Base-by-base conservation (phyloP, 1,139 yeast species). In the Trichomonascaceae sp. region DNA sequence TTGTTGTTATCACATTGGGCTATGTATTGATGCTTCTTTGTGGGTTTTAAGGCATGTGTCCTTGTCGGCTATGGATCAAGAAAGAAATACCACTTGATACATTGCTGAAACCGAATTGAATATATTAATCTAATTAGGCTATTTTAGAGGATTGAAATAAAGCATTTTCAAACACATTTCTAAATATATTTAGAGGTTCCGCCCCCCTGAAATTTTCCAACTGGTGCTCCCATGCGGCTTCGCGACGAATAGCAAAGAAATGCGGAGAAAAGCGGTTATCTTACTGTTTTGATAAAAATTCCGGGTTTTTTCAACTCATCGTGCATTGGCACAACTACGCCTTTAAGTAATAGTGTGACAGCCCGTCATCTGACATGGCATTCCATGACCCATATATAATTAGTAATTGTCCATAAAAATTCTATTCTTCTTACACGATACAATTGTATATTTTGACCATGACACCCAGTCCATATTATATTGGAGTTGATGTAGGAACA, bases 401-500 rank as follows among this genome's bases (percentile, higher is more conserved):
- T 18, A 10, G 45, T 17, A 18, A 6, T 2, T 6, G 15, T 5
- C 43, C 6, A 3, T 15, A 19, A 36, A 9, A 19, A 12, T 32
- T 5, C 19, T 18, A 19, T 19, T 10, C 13, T 27, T 36, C 13
- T 38, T 47, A 1, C 43, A 32, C 30, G 15, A 20, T 7, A 13
- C 30, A 45, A 45, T 44, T 44, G 47, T 12, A 19, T n/a, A n/a
- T 18, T n/a, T 20, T n/a, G 27, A 41, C 27, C 2, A 43, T 43
- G 45, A 3, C 45, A 17, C 6, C 45, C 3, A 20, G 27, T n/a
- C 36, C 22, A 15, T 50, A 50, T 24, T 90, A 85, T 66, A 82
- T 91, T 51, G 98, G 98, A 57, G 96, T 93, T 15, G 99, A 93
- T 67, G 98, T 93, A 39, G 99, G 99, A 24, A 91, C 99, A 1